A percentile compares a stretch with the other conserved stretches of the same genome.
These are phyloP conservation scores for Cavenderia fasciculata DNA, from an alignment of 78 protist species.

Conservation along the genomic window DNA sequence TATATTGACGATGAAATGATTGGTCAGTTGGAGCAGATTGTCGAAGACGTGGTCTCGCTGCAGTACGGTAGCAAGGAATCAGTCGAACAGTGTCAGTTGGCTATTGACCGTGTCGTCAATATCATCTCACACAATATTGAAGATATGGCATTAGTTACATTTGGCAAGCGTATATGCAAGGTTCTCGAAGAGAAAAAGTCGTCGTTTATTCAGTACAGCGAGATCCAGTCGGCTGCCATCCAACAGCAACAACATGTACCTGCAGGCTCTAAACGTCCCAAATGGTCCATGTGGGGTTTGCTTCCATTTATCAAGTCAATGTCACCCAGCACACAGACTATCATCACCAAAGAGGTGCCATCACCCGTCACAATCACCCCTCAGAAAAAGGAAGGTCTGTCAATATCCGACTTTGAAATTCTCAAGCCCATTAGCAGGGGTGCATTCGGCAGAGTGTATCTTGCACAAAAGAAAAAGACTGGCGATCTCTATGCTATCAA, in stretches of 20 bases:
- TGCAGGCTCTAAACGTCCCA: not conserved
- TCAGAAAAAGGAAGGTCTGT: not conserved
- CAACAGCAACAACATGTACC: not conserved
- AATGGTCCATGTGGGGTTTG: constrained; percentile 75
- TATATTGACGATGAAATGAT: constrained; percentile 35
- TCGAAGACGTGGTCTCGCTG: not conserved
- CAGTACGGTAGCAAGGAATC: constrained; percentile 43
- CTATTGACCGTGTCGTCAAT: not conserved
- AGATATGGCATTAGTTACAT: constrained; percentile 24
- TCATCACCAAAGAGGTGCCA: not conserved
- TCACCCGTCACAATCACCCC: not conserved
- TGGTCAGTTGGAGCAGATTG: constrained; percentile 8
- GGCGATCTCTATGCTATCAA: constrained; percentile 92
- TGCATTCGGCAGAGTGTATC: constrained; percentile 87
- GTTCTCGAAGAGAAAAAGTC: constrained; percentile 62
- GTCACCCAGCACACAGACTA: not conserved
- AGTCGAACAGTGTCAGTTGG: constrained; percentile 5
- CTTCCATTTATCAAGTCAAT: constrained; percentile 62
- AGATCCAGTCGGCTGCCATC: constrained; percentile 10
- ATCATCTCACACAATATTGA: not conserved
- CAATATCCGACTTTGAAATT: constrained; percentile 83
- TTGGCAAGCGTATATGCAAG: constrained; percentile 49
- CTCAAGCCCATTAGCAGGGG: constrained; percentile 90
- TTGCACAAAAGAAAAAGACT: constrained; percentile 87
- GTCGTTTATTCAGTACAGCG: constrained; percentile 46